Evolutionary conservation across 2,329 filamentous ascomycete genomes (phyloP).

Genomic region (Lecanicillium sp.): DNA sequence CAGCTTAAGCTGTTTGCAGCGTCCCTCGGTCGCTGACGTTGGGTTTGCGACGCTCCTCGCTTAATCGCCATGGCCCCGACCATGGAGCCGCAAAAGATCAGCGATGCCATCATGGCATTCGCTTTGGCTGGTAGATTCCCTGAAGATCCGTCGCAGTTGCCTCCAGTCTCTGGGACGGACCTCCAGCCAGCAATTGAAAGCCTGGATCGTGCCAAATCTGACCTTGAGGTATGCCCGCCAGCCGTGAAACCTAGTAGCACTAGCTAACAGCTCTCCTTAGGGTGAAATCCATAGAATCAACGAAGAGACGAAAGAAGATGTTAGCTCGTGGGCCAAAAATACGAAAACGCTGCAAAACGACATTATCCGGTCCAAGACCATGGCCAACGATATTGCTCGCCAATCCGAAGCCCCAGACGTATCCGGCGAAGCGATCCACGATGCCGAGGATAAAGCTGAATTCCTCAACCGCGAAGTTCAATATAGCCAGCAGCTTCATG

Average conservation of each 20-base stretch:
- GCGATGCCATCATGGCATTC: slow-evolving; percentile 32
- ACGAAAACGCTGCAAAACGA: slow-evolving; percentile 79
- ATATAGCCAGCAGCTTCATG: slow-evolving; percentile 49
- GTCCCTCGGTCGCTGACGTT: too few relatives aligned
- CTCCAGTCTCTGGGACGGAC: slow-evolving; percentile 27
- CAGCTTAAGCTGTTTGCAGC: too few relatives aligned
- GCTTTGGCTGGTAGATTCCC: slow-evolving; percentile 31
- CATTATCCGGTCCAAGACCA: slow-evolving; percentile 69
- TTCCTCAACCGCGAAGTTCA: slow-evolving; percentile 50
- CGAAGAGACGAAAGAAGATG: slow-evolving; percentile 66
- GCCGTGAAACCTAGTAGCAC: slow-evolving; percentile 1
- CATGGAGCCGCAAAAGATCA: slow-evolving; percentile 23
- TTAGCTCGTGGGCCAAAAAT: slow-evolving; percentile 78
- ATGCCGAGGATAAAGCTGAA: slow-evolving; percentile 45
- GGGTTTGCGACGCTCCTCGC: neutral
- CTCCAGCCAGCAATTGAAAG: slow-evolving; percentile 31
- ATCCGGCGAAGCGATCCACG: slow-evolving; percentile 42
- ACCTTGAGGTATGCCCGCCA: slow-evolving; percentile 28
- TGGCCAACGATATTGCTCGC: slow-evolving; percentile 73
- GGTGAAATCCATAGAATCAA: slow-evolving; percentile 68
- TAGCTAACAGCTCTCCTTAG: slow-evolving; percentile 12
- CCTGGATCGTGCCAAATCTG: slow-evolving; percentile 24
- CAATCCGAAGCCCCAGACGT: slow-evolving; percentile 58
- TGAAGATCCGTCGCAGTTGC: slow-evolving; percentile 27
- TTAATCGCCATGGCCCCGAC: slow-evolving; percentile 20